Base-by-base conservation (phyloP, 2,329 filamentous ascomycete genomes). In the Tolypocladium capitatum region DNA sequence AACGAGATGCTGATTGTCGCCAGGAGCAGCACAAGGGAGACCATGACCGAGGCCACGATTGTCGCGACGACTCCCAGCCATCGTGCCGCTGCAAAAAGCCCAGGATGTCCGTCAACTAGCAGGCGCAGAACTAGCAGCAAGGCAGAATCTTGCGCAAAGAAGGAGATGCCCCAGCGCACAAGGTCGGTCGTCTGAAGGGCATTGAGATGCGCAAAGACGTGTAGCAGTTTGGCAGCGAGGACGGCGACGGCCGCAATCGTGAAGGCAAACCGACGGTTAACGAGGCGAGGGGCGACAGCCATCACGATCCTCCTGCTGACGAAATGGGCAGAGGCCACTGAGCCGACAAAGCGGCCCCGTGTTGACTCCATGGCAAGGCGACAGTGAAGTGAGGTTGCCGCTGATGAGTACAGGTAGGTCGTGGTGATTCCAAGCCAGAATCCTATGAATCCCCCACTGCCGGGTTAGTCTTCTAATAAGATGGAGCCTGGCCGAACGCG, bases 141-240 rank as follows among this genome's bases (percentile, higher is more conserved):
- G 6, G 58, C 43, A 1, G 61, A 51, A 20, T 67, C 64, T 35
- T 66, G 63, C 4, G 57, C 55, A 47, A 64, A 65, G 47, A 67
- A 67, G 2, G 64, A 63, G 11, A 60, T 56, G 21, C 59, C 59
- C 51, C 61, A 67, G 1, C 55, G 57, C 9, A 58, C 21, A 46
- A 66, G 50, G 31, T 61, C 55, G n/a, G 54, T 53, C 3, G 55
- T 48, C 1, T 61, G 56, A 16, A 66, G 49, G 6, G 64, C 60
- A 5, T 51, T 52, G 20, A 58, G 49, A 30, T 67, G 61, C 31
- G 57, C 62, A 46, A 59, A 58, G 33, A 66, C 52, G 48, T 66
- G 64, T 3, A 59, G 51, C 7, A 53, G 49, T 47, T 66, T 66
- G 28, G 61, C 60, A 35, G 53, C 53, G 32, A 61, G 51, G 46